Evolutionary conservation across 805 yeast species (phyloP).

Genomic region (Nakazawaea siamensis): DNA sequence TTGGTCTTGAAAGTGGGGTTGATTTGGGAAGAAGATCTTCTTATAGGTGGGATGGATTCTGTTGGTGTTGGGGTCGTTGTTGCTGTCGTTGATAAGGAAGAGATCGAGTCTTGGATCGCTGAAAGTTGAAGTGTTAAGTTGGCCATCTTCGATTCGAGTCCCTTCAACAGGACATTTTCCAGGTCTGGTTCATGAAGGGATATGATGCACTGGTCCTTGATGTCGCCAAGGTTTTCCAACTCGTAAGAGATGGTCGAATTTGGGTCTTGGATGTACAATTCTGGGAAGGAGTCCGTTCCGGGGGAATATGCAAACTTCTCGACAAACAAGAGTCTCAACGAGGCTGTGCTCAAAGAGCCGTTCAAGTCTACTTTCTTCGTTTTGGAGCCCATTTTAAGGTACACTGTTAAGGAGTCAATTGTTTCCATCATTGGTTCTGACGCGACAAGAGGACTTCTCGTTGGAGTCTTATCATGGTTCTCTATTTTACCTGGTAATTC

Average conservation of each 20-base stretch:
- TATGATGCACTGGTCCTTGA: slow-evolving; percentile 52
- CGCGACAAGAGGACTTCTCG: background rate
- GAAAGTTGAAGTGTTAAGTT: slow-evolving; percentile 19
- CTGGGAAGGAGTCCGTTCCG: slow-evolving; percentile 64
- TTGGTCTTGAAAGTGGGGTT: background rate
- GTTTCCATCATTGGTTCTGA: background rate
- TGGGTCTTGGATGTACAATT: slow-evolving; percentile 63
- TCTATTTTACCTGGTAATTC: slow-evolving; percentile 16
- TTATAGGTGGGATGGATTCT: too few species aligned
- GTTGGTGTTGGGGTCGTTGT: slow-evolving; percentile 16
- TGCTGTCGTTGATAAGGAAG: slow-evolving; percentile 7
- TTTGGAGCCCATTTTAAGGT: slow-evolving; percentile 39
- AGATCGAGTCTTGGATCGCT: slow-evolving; percentile 16
- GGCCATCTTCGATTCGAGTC: slow-evolving; percentile 20
- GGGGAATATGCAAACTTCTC: slow-evolving; percentile 86
- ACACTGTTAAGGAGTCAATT: slow-evolving; percentile 23
- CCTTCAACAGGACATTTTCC: slow-evolving; percentile 16
- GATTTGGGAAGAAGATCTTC: background rate
- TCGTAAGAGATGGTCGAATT: slow-evolving; percentile 61
- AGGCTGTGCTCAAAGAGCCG: slow-evolving; percentile 40
- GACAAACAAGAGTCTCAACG: slow-evolving; percentile 64
- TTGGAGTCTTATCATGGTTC: background rate
- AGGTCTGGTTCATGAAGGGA: slow-evolving; percentile 42
- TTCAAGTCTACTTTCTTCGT: slow-evolving; percentile 45
- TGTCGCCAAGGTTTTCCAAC: slow-evolving; percentile 57